These are phyloP conservation scores for Colletotrichum camelliae DNA, from an alignment of 2,329 filamentous ascomycete genomes.

Conservation along the genomic window DNA sequence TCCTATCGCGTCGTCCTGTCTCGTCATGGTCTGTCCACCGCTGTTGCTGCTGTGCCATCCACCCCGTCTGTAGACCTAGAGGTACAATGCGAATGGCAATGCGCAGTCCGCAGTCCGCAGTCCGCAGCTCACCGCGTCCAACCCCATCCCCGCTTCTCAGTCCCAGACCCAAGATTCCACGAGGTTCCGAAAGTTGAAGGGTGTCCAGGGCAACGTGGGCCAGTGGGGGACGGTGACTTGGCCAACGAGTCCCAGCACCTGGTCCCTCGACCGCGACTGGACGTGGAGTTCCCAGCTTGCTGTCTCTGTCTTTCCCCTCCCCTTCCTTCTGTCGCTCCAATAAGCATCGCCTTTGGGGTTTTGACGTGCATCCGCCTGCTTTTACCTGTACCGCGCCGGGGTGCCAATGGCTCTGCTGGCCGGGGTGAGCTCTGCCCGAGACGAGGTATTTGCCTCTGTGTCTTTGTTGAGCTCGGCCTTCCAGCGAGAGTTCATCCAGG, in stretches of 20 bases:
- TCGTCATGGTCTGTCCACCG: neutral
- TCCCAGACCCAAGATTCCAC: slow-evolving; percentile 19
- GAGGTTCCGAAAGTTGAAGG: slow-evolving; percentile 8
- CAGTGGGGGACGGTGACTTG: slow-evolving; percentile 18
- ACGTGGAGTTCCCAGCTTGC: neutral
- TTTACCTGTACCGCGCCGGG: neutral
- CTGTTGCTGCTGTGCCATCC: slow-evolving; percentile 14
- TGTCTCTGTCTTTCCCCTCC: neutral
- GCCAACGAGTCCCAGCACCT: neutral
- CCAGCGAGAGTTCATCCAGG: neutral
- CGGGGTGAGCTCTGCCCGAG: neutral
- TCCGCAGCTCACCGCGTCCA: neutral
- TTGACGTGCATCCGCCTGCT: slow-evolving; percentile 17
- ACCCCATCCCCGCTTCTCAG: slow-evolving; percentile 6
- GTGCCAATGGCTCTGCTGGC: slow-evolving; percentile 4
- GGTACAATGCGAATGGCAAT: neutral
- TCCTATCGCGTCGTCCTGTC: neutral
- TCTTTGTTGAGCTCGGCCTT: neutral
- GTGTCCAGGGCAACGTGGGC: slow-evolving; percentile 17
- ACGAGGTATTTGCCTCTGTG: slow-evolving; percentile 1
- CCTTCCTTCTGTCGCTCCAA: slow-evolving; percentile 8
- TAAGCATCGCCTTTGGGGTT: neutral
- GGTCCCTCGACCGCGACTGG: neutral
- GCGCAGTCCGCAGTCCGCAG: neutral
- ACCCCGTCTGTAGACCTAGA: neutral